Evolutionary conservation across 495 filamentous ascomycete genomes (phyloP), one percentile per base, ranked within the genome.

Genomic region (Cryomyces minteri): DNA sequence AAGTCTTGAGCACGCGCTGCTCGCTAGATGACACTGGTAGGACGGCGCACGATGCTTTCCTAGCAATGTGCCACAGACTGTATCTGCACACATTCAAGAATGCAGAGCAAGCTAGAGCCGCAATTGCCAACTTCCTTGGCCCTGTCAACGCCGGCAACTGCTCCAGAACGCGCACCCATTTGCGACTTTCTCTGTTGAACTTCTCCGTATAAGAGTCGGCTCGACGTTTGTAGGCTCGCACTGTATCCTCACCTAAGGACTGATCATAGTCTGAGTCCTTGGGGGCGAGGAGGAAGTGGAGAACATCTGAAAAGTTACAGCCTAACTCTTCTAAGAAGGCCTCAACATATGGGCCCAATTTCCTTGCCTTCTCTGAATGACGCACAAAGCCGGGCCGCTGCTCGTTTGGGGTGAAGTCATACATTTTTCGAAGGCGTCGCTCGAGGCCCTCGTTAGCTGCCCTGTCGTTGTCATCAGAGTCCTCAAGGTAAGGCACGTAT

Each of bases 11-110:
- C 6, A 30, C 12, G 29, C 49, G 40, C 37, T 41, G 34, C 8
- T 31, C 8, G 8, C 18, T 25, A 25, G 18, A 25, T 25, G 18
- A 25, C 18, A 25, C 18, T 25, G 18, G 18, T 25, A 25, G 18
- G 18, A 25, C 18, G 18, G 18, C 18, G 18, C 18, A 25, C 18
- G 18, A 25, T 25, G 18, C 18, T 29, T 47, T 45, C 32, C 55
- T 39, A 31, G 54, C 57, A 29, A 63, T 36, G 40, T 61, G 57
- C 57, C 57, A 63, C 2, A 62, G n/a, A 30, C 49, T 53, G 43
- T 62, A 53, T 14, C 47, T 43, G 10, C 47, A 48, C 40, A 50
- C 43, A n/a, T 54, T 51, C n/a, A 49, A 40, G 38, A 63, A 61
- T 8, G 41, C 47, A 4, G 51, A 41, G 44, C 55, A 60, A 8